Conservation (phyloP, 345 rosid species). For the Citrus australasica region DNA sequence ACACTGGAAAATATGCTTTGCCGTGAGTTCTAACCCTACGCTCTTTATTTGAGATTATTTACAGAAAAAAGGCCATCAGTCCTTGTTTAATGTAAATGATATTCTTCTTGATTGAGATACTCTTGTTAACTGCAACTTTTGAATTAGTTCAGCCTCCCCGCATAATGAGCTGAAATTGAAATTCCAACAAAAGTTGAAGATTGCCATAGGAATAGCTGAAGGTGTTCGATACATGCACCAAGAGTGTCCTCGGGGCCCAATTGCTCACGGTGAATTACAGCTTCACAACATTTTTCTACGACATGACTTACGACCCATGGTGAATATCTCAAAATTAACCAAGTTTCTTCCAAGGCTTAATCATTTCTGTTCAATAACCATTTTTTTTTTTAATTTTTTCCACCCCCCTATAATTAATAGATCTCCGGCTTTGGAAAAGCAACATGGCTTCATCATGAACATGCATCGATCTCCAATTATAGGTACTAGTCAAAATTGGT, state of each 20-base stretch:
- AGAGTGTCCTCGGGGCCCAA: constrained; percentile 33
- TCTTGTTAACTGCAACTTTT: background rate
- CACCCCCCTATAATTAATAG: constrained; percentile 6
- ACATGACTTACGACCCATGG: constrained; percentile 29
- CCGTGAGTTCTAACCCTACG: constrained; percentile 18
- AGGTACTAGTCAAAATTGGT: constrained; percentile 19
- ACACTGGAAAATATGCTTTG: constrained; percentile 21
- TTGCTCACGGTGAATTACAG: constrained; percentile 28
- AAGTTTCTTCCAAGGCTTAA: background rate
- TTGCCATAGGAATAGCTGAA: constrained; percentile 30
- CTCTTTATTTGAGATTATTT: background rate
- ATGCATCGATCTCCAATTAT: constrained; percentile 4
- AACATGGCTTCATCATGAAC: constrained; percentile 27
- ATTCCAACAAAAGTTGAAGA: constrained; percentile 29
- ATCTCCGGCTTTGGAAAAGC: constrained; percentile 37
- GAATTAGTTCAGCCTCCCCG: constrained; percentile 6
- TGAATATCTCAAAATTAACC: constrained; percentile 11
- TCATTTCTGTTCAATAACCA: background rate
- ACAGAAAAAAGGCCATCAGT: no score
- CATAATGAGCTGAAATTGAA: constrained; percentile 7
- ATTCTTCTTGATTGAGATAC: background rate
- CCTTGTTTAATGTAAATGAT: background rate
- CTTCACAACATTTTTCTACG: constrained; percentile 27
- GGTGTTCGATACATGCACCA: constrained; percentile 39
- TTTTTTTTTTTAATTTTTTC: no score